Evolutionary conservation across 2,329 filamentous ascomycete species (phyloP), one percentile per base, ranked within the genome.

Genomic region (Beauveria caledonica): DNA sequence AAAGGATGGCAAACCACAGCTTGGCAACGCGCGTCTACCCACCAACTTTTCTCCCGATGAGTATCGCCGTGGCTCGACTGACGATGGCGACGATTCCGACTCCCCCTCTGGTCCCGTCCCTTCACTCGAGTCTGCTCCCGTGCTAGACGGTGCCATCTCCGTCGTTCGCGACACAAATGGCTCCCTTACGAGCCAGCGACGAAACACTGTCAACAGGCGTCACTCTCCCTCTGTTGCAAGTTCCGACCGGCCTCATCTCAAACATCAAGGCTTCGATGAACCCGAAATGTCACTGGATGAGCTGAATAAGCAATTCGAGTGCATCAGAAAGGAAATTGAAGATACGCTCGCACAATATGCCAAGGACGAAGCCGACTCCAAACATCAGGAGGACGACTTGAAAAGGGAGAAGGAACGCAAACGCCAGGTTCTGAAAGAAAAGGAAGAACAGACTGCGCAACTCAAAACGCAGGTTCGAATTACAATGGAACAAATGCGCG

Each of bases 361-460:
- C 19, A 88, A 84, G 58, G 89, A 92, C 63, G 86, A 90, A 60
- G 84, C 85, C 42, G 89, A 93, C 57, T 85, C 85, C 62, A 84
- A 83, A 64, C 77, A 80, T n/a, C 75, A 83, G 57, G 76, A 90
- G 64, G 82, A 85, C 44, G 85, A 89, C 49, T 71, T 96, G 36
- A 84, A 87, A 59, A 86, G 86, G 62, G 90, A 96, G 67, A 88
- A 90, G 62, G 90, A 95, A 65, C 83, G 87, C 55, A 86, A 96
- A 71, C 87, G 83, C 67, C 86, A 87, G 63, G 81, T 86, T 21
- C 79, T 94, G 58, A 94, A 90, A 70, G 90, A 96, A 69, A 96
- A 95, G 72, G 93, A 97, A 65, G 91, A 95, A 68, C 89, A 87
- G 55, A 97, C 91, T 53, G 86, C 90, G 49, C 91, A 92, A 69